Percentiles rank a stretch among this genome's conserved stretches.
phyloP scores from a whole-genome alignment of 768 basidiomycete species.

The Clathrus columnatus region DNA sequence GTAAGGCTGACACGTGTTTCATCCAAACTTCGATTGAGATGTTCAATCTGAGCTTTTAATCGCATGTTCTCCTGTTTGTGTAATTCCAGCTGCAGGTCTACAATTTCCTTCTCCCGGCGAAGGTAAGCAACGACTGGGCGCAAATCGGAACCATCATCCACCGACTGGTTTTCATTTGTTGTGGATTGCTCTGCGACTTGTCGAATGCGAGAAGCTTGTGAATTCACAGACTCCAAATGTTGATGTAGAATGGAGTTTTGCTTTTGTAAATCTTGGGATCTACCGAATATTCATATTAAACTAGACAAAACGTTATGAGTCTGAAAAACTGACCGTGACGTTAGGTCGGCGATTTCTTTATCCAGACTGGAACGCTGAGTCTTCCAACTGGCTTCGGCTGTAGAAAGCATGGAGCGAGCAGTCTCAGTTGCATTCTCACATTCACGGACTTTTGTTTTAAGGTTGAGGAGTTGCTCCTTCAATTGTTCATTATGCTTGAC shows the following conservation, averaged over 20 bases:
- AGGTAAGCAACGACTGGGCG: constrained; percentile 75
- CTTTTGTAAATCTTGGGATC: constrained; percentile 61
- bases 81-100: constrained; percentile 79
- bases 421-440: constrained; percentile 58
- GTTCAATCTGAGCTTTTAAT: constrained; percentile 67
- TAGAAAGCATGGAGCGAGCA: constrained; percentile 58
- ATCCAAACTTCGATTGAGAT: constrained; percentile 57
- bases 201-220: constrained; percentile 74
- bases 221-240: constrained; percentile 77
- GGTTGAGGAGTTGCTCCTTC: constrained; percentile 49
- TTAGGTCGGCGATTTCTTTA: constrained; percentile 68
- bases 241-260: constrained; percentile 75
- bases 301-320: not conserved
- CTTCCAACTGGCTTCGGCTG: constrained; percentile 74
- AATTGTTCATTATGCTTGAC: constrained; percentile 63
- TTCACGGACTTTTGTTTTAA: constrained; percentile 49
- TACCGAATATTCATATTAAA: constrained; percentile 20
- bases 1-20: constrained; percentile 63
- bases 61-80: constrained; percentile 69
- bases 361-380: constrained; percentile 70
- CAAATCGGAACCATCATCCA: constrained; percentile 61
- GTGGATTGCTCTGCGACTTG: constrained; percentile 52
- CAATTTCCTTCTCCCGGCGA: constrained; percentile 87
- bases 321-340: constrained; percentile 43
- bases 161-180: constrained; percentile 40